Base-by-base conservation (phyloP, 1,139 yeast genomes). In the Kodamaea ohmeri region DNA sequence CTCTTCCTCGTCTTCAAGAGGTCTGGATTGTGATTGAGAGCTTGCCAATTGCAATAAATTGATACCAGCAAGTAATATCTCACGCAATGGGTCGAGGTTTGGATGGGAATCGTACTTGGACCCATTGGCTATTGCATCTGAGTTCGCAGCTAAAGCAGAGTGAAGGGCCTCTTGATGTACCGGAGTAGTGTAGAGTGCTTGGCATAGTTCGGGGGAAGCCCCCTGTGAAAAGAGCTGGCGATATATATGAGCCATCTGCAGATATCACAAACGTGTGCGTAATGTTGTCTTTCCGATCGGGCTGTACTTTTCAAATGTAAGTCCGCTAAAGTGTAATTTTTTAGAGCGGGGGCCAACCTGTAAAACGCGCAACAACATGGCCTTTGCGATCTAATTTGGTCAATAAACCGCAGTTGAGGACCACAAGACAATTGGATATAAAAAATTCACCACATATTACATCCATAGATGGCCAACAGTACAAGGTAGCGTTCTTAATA, bases 161-260 rank as follows among this genome's bases (percentile, higher is more conserved):
- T 45, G 43, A 17, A 65, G 47, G 1, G 63, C 60, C 17, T 50
- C 51, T n/a, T 43, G 34, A 37, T 58, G 58, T 11, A 62, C 52
- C 2, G 63, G 60, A 1, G 61, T 53, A 8, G 61, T 56, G 50
- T 50, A 64, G 8, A 65, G 42, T 4, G 50, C 44, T 27, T 48
- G 46, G 44, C 51, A 63, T 37, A 51, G 61, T 11, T 48, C 55
- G 13, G 39, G 49, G 14, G 42, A 35, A 11, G 40, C 38, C 5
- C 42, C 45, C 4, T 44, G 41, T 37, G 53, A 46, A 44, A 65
- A 65, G 32, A 65, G 46, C 25, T 56, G 53, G 11, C 55, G 36
- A 45, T 64, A 64, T 29, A 58, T 44, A 17, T 44, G 39, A 16
- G 52, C 32, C 32, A 29, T 29, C 6, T 4, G 25, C 5, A 4